Base-by-base conservation (phyloP, 169 alveolate genomes). In the Neospora caninum region DNA sequence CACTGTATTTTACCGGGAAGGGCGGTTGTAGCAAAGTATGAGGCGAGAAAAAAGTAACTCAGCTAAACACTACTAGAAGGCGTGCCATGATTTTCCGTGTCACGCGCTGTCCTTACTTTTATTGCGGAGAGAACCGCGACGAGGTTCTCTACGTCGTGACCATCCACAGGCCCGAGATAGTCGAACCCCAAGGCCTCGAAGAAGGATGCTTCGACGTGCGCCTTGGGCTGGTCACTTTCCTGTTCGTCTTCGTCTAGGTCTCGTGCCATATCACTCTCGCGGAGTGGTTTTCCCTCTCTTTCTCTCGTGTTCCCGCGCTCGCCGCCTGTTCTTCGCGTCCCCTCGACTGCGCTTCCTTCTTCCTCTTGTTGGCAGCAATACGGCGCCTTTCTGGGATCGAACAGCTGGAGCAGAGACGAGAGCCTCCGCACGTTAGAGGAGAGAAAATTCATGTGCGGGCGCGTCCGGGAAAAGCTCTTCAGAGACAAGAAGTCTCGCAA, bases 141-240 rank as follows among this genome's bases (percentile, higher is more conserved):
- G 38, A 97, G 91, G 49, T 92, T 94, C 39, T 96, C 94, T 38
- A 96, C 73, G 86, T 97, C 96, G 88, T 97, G 98, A 69, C 98
- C 98, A 88, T 97, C 97, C 18, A 96, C 83, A 7, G 98, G 97
- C 25, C 98, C 98, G 73, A 97, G 80, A 93, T 97, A 88, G 93
- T 96, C 82, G 89, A 96, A 78, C 45, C 95, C 95, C 41, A 95
- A 41, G 80, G 91, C 95, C 88, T 88, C 96, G 49, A 95, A 70
- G 53, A 91, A 70, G 70, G 83, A 95, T 0, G 84, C 84, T 73
- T n/a, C 84, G 27, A 38, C 43, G 31, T 36, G 49, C 84, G 41
- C 22, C 84, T n/a, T 73, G 84, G 49, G 84, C 43, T 73, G 84
- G 84, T 38, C 84, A 9, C 41, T 25, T 38, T n/a, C 84, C 43